Evolutionary conservation across 768 basidiomycete genomes (phyloP).

Genomic region (Macrolepiota fuliginosa): DNA sequence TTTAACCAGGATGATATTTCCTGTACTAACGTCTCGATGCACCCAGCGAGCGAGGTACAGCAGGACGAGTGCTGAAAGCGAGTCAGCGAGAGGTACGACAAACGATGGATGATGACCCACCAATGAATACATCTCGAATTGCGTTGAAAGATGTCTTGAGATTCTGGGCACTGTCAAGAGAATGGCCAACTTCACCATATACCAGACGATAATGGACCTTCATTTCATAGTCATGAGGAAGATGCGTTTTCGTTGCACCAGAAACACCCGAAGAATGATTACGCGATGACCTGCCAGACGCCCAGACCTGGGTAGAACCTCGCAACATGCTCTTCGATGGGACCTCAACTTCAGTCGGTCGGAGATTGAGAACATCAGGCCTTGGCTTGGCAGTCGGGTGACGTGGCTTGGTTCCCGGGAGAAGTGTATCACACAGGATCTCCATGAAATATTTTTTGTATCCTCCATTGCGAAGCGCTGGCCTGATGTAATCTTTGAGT

Average conservation of each 20-base stretch:
- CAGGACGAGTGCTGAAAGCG: neutral
- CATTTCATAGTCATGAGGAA: neutral
- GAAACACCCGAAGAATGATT: neutral
- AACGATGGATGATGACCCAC: neutral
- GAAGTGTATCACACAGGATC: neutral
- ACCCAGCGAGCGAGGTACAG: slow-evolving; percentile 7
- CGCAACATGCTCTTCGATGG: neutral
- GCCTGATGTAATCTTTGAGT: neutral
- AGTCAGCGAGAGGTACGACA: neutral
- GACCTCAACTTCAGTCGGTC: too few species aligned
- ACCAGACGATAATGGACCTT: neutral
- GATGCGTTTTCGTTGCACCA: neutral
- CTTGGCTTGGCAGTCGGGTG: neutral
- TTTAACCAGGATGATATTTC: neutral
- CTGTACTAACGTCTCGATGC: slow-evolving; percentile 5
- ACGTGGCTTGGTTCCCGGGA: neutral
- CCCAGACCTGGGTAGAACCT: too few species aligned
- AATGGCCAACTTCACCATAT: neutral
- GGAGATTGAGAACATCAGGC: neutral
- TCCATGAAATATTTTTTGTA: slow-evolving; percentile 7
- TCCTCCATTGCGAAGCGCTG: neutral
- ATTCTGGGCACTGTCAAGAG: too few species aligned
- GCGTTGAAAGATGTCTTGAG: neutral
- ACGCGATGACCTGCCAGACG: neutral
- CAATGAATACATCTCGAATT: neutral